Evolutionary conservation across 1,284 basidiomycete species (phyloP), one percentile per base, ranked within the genome.

Genomic region (Austropuccinia psidii): DNA sequence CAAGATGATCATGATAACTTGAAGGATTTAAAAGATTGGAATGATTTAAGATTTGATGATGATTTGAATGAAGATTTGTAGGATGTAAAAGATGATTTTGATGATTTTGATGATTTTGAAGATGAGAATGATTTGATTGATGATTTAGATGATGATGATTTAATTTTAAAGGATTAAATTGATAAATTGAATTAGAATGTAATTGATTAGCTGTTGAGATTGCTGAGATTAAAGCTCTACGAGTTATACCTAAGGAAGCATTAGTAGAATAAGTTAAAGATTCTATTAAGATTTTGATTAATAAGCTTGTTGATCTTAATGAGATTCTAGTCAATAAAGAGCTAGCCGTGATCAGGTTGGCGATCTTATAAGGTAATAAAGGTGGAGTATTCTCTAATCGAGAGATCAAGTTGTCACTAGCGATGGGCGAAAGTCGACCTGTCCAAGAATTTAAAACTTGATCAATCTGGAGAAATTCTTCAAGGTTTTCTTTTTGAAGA

Each of bases 261-360:
- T 70, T 66, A 1, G 76, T 78, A 61, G 80, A 78, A 5, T 77
- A 78, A 29, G 75, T 65, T 1, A 75, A 21, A 0, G 77, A 75
- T 75, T 83, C 82, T 50, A 83, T 78, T 27, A 83, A 80, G 17
- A 79, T 78, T 75, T 83, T 83, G 73, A 82, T 78, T 62, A 83
- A 79, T 74, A 83, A 81, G 1, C 81, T 81, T 0, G 80, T 77
- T 0, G 81, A 77, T 33, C 82, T 76, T 15, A 83, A 69, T 1
- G 79, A 80, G 35, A 83, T 72, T 8, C 81, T 77, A 0, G 82
- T 79, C 1, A 79, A 78, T 7, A 82, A 78, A 0, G 82, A 79
- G 29, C 83, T 76, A 4, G 81, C 79, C 0, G 82, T 81, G 70
- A 83, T 79, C 37, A 83, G 77, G 37, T 77, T 77, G 0, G 83